Evolutionary conservation across 345 rosid genomes (phyloP), one percentile per base, ranked within the genome.

Genomic region (Geranium brycei): DNA sequence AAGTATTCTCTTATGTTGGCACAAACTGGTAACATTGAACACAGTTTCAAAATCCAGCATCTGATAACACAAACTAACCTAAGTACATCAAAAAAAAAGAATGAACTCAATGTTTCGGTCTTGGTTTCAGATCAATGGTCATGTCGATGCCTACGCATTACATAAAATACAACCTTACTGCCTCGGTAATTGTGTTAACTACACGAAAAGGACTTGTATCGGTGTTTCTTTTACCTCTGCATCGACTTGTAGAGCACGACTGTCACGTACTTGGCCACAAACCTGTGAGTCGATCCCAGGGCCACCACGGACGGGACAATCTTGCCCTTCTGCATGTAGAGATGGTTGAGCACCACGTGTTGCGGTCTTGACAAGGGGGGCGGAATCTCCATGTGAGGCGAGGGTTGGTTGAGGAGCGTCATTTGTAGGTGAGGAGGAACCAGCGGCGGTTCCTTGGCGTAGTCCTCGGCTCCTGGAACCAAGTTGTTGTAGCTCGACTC

Each of bases 271-370:
- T 88, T 93, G 64, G 96, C 87, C 19, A 76, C 65, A 64, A 86
- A 93, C 11, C 99, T 84, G 63, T 86, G 77, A 19, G 97, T 85
- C 10, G 97, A 83, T 71, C 99, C 97, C 31, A 93, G 96, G 5
- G 99, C 99, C 62, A 93, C 97, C 57, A 85, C 85, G 1, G 99
- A 79, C 0, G 95, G 97, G 58, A 87, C 73, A 19, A 77, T 79
- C 72, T 79, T 86, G 71, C 97, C 96, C 55, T 93, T 93, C 65
- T 90, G 97, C 83, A 93, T 90, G 71, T 87, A 93, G 51, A 93
- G 95, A 81, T 93, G 99, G 55, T 93, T 90, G 64, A 93, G 99
- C 51, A 90, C 82, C 19, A 86, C 97, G 18, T 93, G 99, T 65
- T 86, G 93, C 69, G 99, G 99, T 73, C 95, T 82, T 4, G 87